A percentile compares a stretch with the other conserved stretches of the same genome.
phyloP scores from a whole-genome alignment of 495 filamentous ascomycete genomes.

The Penicillium lividum region DNA sequence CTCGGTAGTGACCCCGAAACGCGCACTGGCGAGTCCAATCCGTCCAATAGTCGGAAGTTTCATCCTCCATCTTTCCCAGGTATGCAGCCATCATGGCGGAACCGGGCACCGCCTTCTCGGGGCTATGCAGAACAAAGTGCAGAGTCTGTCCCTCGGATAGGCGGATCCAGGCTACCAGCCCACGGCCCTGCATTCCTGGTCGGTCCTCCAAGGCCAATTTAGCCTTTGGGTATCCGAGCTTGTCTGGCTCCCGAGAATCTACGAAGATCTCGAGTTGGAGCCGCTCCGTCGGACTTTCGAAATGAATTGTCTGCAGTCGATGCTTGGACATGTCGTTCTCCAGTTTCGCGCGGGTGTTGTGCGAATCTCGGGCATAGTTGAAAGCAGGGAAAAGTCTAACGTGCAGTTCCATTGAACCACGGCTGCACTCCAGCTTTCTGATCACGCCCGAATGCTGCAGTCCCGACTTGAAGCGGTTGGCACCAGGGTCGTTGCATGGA shows the following conservation, averaged over 20 bases:
- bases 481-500: slow-evolving; percentile 34
- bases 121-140: slow-evolving; percentile 62
- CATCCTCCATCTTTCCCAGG: slow-evolving; percentile 60
- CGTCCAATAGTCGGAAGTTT: slow-evolving; percentile 67
- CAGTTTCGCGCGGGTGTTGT: slow-evolving; percentile 41
- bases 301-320: slow-evolving; percentile 61
- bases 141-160: slow-evolving; percentile 65
- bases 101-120: slow-evolving; percentile 43
- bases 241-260: slow-evolving; percentile 55
- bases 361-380: slow-evolving; percentile 61
- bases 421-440: slow-evolving; percentile 68
- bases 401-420: slow-evolving; percentile 60
- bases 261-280: slow-evolving; percentile 67
- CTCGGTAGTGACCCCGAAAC: slow-evolving; percentile 70
- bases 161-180: slow-evolving; percentile 57
- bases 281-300: slow-evolving; percentile 55
- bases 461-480: slow-evolving; percentile 43
- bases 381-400: slow-evolving; percentile 72
- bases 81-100: slow-evolving; percentile 51
- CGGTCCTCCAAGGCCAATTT: slow-evolving; percentile 53
- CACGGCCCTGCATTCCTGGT: slow-evolving; percentile 55
- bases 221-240: slow-evolving; percentile 45
- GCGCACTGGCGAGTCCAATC: slow-evolving; percentile 68
- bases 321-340: slow-evolving; percentile 31
- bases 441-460: slow-evolving; percentile 51